These are phyloP conservation scores for Agaricales sp. DNA, from an alignment of 1,284 basidiomycete species.

Conservation along the genomic window DNA sequence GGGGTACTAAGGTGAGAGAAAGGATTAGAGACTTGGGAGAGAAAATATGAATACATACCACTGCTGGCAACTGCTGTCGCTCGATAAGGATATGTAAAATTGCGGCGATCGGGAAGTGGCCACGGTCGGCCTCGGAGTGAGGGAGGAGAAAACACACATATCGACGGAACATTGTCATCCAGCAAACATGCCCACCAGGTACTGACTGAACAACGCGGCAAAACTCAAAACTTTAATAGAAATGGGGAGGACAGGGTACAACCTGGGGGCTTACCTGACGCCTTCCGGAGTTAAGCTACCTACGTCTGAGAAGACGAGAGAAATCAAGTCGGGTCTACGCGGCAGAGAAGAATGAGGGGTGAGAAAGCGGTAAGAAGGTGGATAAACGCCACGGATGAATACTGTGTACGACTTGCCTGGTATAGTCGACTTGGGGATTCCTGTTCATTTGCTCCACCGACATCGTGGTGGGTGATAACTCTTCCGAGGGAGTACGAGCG, in stretches of 20 bases:
- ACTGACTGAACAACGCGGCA: constrained; percentile 42
- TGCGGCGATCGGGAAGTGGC: not conserved
- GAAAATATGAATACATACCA: too few species aligned
- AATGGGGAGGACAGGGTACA: not conserved
- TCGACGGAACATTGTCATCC: not conserved
- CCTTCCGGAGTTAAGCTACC: constrained; percentile 88
- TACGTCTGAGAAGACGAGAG: constrained; percentile 85
- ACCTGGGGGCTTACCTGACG: constrained; percentile 35
- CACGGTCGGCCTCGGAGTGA: too few species aligned
- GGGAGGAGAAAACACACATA: too few species aligned
- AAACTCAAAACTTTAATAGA: not conserved
- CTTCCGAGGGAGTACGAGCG: constrained; percentile 10
- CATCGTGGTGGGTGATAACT: constrained; percentile 15
- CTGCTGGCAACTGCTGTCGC: too few species aligned
- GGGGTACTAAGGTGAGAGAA: too few species aligned
- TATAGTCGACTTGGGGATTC: constrained; percentile 80
- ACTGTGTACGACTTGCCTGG: constrained; percentile 38
- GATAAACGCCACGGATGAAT: not conserved
- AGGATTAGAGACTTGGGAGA: too few species aligned
- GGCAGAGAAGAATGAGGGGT: constrained; percentile 9
- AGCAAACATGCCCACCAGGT: constrained; percentile 85
- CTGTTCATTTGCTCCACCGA: constrained; percentile 46
- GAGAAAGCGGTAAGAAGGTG: constrained; percentile 5
- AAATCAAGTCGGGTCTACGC: constrained; percentile 74
- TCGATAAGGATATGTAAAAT: not conserved